phyloP scores from a whole-genome alignment of 2,329 filamentous ascomycete genomes.

The Apiospora marii region DNA sequence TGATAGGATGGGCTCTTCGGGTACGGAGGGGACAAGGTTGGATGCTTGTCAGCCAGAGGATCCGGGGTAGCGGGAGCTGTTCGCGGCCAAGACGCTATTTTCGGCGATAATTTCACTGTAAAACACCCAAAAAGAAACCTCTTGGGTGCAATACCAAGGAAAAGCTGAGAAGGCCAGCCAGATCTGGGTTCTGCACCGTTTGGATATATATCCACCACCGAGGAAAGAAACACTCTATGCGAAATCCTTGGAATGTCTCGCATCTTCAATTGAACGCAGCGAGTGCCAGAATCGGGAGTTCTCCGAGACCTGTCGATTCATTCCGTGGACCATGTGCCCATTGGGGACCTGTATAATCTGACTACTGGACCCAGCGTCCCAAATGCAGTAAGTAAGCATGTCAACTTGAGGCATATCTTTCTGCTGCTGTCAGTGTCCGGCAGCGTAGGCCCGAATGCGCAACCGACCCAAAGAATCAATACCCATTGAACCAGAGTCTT shows the following conservation, averaged over 20 bases:
- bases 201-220: not conserved
- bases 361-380: not conserved
- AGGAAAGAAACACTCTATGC: not conserved
- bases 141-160: not conserved
- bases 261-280: not conserved
- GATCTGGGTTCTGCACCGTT: not conserved
- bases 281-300: not conserved
- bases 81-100: not conserved
- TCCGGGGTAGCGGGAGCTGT: not conserved
- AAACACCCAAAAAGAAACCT: not conserved
- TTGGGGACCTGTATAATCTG: not conserved
- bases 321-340: not conserved
- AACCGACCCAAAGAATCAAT: not conserved
- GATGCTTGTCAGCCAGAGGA: not conserved
- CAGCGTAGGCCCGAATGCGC: not conserved
- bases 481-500: not conserved
- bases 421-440: not conserved
- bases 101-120: not conserved
- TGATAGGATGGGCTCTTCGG: not conserved
- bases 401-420: slow-evolving; percentile 10
- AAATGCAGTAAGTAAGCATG: not conserved
- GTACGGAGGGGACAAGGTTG: slow-evolving; percentile 6
- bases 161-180: not conserved
- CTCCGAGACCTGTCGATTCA: not conserved
- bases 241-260: not conserved